These are phyloP conservation scores for Phialophora tarda DNA, from an alignment of 2,329 filamentous ascomycete species.

Conservation along the genomic window DNA sequence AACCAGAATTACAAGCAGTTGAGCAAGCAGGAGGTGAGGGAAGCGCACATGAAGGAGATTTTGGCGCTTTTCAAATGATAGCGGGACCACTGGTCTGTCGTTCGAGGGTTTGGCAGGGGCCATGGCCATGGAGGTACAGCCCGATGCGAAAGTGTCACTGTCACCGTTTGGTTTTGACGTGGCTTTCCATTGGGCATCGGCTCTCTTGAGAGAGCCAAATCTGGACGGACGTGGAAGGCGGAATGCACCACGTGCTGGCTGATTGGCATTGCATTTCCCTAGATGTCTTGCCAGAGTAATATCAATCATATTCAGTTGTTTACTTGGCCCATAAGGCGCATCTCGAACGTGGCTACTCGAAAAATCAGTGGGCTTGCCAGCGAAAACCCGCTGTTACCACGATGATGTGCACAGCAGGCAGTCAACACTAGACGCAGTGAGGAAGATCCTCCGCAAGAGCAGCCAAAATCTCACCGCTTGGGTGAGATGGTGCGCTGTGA, in stretches of 20 bases:
- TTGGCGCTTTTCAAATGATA: slow-evolving; percentile 39
- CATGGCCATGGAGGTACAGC: neutral
- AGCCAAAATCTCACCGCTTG: no score
- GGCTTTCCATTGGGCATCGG: neutral
- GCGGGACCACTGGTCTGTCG: neutral
- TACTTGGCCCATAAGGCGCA: neutral
- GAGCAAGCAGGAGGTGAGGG: slow-evolving; percentile 39
- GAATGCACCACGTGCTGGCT: neutral
- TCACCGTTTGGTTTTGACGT: neutral
- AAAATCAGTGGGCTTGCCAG: no score
- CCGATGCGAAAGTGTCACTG: neutral
- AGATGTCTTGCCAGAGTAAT: neutral
- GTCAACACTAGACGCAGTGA: no score
- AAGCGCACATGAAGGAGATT: slow-evolving; percentile 40
- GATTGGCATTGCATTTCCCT: neutral
- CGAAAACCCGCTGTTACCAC: no score
- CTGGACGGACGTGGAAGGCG: neutral
- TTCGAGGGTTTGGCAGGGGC: neutral
- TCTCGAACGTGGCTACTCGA: neutral
- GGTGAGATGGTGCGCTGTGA: no score
- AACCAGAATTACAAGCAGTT: slow-evolving; percentile 57
- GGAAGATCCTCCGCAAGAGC: no score
- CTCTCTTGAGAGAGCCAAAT: neutral
- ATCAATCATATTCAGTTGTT: neutral
- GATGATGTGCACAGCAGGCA: no score